These are phyloP conservation scores for Lactifluus piperatus DNA, from an alignment of 768 basidiomycete genomes.

Conservation along the genomic window DNA sequence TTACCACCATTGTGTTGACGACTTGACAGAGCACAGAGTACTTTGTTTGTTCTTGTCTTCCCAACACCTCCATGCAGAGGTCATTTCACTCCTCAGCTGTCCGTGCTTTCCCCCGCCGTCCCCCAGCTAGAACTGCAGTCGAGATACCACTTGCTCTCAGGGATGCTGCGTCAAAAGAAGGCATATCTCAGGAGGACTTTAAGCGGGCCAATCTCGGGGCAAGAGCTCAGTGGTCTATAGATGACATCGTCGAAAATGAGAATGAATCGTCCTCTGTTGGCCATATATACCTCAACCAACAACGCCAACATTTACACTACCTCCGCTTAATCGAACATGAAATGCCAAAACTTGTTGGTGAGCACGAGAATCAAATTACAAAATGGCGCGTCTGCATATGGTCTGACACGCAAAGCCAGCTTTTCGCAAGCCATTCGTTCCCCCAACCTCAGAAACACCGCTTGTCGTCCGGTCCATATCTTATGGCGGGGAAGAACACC, in stretches of 20 bases:
- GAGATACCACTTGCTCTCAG: conserved; percentile 6
- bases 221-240: conserved; percentile 2
- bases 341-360: conserved; percentile 80
- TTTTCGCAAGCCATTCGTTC: conserved; percentile 71
- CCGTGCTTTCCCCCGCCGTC: conserved; percentile 12
- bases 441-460: conserved; percentile 49
- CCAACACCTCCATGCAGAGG: conserved; percentile 11
- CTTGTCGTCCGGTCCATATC: conserved; percentile 66
- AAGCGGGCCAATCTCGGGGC: background rate
- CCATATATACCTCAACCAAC: conserved; percentile 64
- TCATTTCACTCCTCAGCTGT: conserved; percentile 24
- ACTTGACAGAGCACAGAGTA: too few species aligned
- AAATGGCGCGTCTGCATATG: background rate
- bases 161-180: conserved; percentile 19
- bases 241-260: conserved; percentile 34
- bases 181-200: conserved; percentile 18
- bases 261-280: conserved; percentile 64
- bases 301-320: conserved; percentile 67
- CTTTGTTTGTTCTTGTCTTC: background rate
- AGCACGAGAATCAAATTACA: conserved; percentile 14
- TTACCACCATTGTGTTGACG: conserved; percentile 1
- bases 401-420: conserved; percentile 35
- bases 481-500: conserved; percentile 72
- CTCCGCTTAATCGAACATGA: conserved; percentile 84
- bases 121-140: background rate